phyloP scores from a whole-genome alignment of 1,284 basidiomycete genomes.

The Mycosarcoma mackinlayi region DNA sequence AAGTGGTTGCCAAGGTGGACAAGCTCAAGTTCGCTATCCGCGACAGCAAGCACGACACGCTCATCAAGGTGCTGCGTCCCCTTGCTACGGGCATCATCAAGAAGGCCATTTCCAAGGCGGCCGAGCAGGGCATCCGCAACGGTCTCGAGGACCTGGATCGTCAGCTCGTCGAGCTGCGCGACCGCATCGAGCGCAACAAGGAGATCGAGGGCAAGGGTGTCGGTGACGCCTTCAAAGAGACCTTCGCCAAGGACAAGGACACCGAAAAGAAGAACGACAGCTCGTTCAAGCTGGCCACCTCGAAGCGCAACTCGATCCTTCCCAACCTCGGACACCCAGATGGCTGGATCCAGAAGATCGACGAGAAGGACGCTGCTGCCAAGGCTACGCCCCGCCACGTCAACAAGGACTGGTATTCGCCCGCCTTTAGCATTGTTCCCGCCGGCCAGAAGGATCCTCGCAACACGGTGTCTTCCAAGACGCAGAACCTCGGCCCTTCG shows the following conservation, averaged over 20 bases:
- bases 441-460: slow-evolving; percentile 47
- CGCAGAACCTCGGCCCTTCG: slow-evolving; percentile 47
- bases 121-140: slow-evolving; percentile 80
- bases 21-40: slow-evolving; percentile 89
- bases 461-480: slow-evolving; percentile 45
- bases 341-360: slow-evolving; percentile 77
- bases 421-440: slow-evolving; percentile 72
- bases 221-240: slow-evolving; percentile 75
- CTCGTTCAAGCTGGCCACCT: slow-evolving; percentile 62
- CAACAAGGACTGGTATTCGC: slow-evolving; percentile 76
- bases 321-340: slow-evolving; percentile 75
- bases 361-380: slow-evolving; percentile 74
- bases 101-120: slow-evolving; percentile 86
- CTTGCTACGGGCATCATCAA: slow-evolving; percentile 76
- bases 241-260: slow-evolving; percentile 70
- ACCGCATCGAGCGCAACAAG: slow-evolving; percentile 74
- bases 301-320: slow-evolving; percentile 63
- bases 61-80: slow-evolving; percentile 82
- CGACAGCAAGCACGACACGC: slow-evolving; percentile 87
- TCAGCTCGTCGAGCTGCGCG: slow-evolving; percentile 82
- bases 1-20: slow-evolving; percentile 82
- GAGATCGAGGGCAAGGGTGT: slow-evolving; percentile 49
- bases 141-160: slow-evolving; percentile 87
- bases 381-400: slow-evolving; percentile 45
- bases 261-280: slow-evolving; percentile 59